Evolutionary conservation across 352 stramenopile species (phyloP).

Genomic region (Blastocystis sp.): DNA sequence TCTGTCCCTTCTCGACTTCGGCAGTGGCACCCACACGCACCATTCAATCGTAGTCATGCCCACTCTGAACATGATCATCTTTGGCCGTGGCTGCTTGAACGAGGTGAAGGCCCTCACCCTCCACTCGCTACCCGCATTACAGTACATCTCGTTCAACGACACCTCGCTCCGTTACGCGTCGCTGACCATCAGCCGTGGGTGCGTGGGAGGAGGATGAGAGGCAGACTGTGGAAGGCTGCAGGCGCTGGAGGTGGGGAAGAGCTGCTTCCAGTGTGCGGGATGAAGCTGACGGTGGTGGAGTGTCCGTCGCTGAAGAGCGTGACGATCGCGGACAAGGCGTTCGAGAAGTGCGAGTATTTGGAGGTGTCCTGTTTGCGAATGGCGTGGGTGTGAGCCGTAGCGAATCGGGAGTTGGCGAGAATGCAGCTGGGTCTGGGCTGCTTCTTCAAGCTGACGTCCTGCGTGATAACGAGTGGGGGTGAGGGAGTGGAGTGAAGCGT

Average conservation of each 20-base stretch:
- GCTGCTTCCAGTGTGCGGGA: not conserved
- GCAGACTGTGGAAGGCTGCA: slow-evolving; percentile 10
- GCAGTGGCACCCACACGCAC: not conserved
- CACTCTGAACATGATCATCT: not conserved
- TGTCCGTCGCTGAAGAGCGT: not conserved
- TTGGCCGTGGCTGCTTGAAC: not conserved
- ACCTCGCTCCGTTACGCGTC: not conserved
- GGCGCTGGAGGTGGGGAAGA: not conserved
- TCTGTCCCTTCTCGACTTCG: not conserved
- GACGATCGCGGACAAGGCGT: not conserved
- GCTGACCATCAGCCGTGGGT: not conserved
- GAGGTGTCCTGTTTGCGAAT: not conserved
- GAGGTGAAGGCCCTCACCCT: not conserved
- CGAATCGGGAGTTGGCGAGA: not conserved
- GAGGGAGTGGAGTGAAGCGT: not conserved
- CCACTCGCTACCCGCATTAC: not conserved
- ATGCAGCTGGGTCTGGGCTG: slow-evolving; percentile 10
- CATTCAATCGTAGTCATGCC: slow-evolving; percentile 8
- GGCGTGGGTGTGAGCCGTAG: not conserved
- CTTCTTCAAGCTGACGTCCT: not conserved
- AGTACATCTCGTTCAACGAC: not conserved
- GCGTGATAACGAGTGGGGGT: not conserved
- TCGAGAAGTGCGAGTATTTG: slow-evolving; percentile 3
- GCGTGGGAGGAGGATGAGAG: not conserved
- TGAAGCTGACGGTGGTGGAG: not conserved